Percentiles rank a stretch among this genome's conserved stretches.
Conservation (phyloP, 2,329 filamentous ascomycete genomes). For the Aspergillus hortae region DNA sequence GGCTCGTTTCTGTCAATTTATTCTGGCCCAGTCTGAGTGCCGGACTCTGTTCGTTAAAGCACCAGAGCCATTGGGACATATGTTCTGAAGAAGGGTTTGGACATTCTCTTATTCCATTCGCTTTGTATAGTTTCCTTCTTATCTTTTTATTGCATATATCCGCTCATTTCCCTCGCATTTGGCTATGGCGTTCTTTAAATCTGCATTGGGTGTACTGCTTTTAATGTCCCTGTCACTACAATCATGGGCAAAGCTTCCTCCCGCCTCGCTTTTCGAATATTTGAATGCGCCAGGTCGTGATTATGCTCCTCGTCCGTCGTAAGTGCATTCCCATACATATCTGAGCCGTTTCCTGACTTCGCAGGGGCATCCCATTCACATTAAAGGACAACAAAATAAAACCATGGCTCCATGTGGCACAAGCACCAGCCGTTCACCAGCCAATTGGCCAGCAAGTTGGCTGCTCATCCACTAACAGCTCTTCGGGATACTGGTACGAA, state of each 20-base stretch:
- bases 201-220: background rate
- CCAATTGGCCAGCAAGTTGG: background rate
- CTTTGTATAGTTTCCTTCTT: background rate
- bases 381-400: background rate
- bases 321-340: background rate
- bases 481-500: slow-evolving; percentile 26
- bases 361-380: background rate
- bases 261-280: background rate
- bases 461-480: background rate
- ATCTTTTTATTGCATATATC: background rate
- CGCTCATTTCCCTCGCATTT: background rate
- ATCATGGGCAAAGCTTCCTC: background rate
- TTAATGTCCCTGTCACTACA: background rate
- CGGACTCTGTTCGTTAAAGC: background rate
- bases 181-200: background rate
- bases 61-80: background rate
- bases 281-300: background rate
- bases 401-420: background rate
- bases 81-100: background rate
- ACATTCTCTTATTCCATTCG: background rate
- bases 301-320: background rate
- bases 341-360: background rate
- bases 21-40: background rate
- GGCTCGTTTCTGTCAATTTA: background rate
- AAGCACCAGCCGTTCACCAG: background rate